Conservation (phyloP, 2,329 filamentous ascomycete genomes). For the Ceratocystis smalleyi region DNA sequence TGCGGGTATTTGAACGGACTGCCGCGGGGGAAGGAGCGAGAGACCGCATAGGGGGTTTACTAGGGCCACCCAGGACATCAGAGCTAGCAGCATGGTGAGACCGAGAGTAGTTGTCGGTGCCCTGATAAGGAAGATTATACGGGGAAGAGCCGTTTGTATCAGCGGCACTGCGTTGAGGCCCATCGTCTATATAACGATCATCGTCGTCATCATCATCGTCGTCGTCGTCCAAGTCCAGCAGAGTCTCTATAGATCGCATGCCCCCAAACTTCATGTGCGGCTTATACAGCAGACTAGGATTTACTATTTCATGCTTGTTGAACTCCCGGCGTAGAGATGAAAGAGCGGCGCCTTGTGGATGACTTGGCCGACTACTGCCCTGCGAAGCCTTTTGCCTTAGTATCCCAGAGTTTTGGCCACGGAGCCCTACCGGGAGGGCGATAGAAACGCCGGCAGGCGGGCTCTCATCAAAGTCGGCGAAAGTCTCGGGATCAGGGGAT, state of each 20-base stretch:
- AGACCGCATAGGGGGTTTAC: background rate
- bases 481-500: conserved; percentile 8
- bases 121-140: conserved; percentile 6
- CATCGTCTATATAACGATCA: background rate
- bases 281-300: background rate
- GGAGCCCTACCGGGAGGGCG: background rate
- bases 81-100: conserved; percentile 10
- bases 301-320: conserved; percentile 11
- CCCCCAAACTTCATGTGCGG: conserved; percentile 1
- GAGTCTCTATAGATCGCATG: conserved; percentile 10
- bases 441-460: background rate
- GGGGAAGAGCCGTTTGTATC: conserved; percentile 1
- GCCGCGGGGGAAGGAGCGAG: background rate
- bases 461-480: conserved; percentile 4
- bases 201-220: conserved; percentile 2
- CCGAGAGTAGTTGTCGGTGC: conserved; percentile 4
- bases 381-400: conserved; percentile 11
- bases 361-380: conserved; percentile 1
- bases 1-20: conserved; percentile 5
- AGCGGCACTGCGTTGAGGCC: background rate
- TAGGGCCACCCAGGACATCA: conserved; percentile 1
- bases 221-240: conserved; percentile 12
- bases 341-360: conserved; percentile 7
- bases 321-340: conserved; percentile 14
- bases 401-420: background rate